Evolutionary conservation across 306 rosid species (phyloP).

Genomic region (Aeschynomene evenia): DNA sequence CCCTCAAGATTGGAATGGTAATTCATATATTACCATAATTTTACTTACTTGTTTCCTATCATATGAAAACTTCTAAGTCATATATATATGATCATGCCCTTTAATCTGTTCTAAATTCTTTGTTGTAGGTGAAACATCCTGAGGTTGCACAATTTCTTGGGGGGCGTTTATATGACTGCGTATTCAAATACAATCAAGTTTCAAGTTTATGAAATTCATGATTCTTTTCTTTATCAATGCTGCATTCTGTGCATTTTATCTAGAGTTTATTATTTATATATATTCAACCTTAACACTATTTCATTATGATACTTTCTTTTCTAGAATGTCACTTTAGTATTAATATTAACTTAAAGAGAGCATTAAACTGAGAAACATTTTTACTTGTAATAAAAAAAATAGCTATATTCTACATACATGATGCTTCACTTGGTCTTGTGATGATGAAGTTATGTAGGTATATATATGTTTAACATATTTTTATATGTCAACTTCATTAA

Average conservation of each 20-base stretch:
- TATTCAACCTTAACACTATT: slow-evolving; percentile 16
- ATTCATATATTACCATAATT: slow-evolving; percentile 12
- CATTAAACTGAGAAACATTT: not conserved
- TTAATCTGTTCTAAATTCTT: slow-evolving; percentile 4
- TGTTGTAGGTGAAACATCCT: slow-evolving; percentile 76
- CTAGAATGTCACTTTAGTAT: slow-evolving; percentile 2
- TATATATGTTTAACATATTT: too few relatives aligned
- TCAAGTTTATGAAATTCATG: slow-evolving; percentile 34
- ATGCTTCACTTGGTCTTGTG: not conserved
- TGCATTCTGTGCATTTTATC: not conserved
- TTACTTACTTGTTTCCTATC: not conserved
- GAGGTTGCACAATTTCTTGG: slow-evolving; percentile 97
- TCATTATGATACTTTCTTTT: not conserved
- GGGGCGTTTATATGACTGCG: slow-evolving; percentile 90
- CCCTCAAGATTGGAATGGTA: slow-evolving; percentile 97
- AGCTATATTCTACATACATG: not conserved
- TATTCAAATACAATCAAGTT: slow-evolving; percentile 82
- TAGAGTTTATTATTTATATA: slow-evolving; percentile 12
- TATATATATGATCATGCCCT: not conserved
- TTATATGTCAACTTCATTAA: too few relatives aligned
- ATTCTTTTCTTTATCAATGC: slow-evolving; percentile 19
- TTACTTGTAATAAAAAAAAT: slow-evolving; percentile 34
- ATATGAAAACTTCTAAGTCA: slow-evolving; percentile 7
- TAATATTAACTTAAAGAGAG: not conserved
- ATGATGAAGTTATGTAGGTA: not conserved